Base-by-base conservation (phyloP, 805 yeast genomes). In the Saturnispora mendoncae region DNA sequence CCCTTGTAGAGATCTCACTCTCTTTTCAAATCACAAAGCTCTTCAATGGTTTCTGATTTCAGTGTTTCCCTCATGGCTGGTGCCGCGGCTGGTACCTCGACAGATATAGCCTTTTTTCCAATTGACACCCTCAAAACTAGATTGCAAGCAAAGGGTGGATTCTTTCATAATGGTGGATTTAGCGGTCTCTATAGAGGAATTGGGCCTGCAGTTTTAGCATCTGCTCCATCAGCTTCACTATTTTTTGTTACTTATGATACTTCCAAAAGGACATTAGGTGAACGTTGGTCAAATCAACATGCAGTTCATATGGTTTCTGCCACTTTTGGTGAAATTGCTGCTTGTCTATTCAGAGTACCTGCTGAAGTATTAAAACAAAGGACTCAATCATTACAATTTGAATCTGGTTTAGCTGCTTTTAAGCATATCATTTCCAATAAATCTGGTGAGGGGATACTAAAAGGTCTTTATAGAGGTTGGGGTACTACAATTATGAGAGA, bases 321-420 rank as follows among this genome's bases (percentile, higher is more conserved):
- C 1, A 81, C 94, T 1, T 54, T 78, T 12, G 98, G 98, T 43
- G 99, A 92, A 56, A 68, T 87, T 13, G 81, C 92, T 1, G 98
- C 98, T 0, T 92, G 99, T 60, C 62, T 81, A 44, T 92, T 92
- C 2, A 69, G 99, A 44, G 99, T 92, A 0, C 99, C 99, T 0
- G 94, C 95, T 0, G 99, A 92, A 57, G 94, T 92, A 20, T 78
- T 92, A 52, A 92, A 92, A 62, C 98, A 92, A 63, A 69, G 97
- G 44, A 84, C 97, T 0, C 99, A 92, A 60, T 77, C 95, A 0
- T 65, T 77, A 31, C 69, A 67, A 37, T 66, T 68, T 52, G 58
- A 63, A 31, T 62, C 76, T 0, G 85, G 96, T 8, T 68, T 69
- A 59, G 75, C 75, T 36, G 83, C 95, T 12, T 70, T 92, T 45